Percentiles rank a stretch among this genome's conserved stretches.
Conservation (phyloP, 495 filamentous ascomycete species). For the Hyaloscypha bicolor region DNA sequence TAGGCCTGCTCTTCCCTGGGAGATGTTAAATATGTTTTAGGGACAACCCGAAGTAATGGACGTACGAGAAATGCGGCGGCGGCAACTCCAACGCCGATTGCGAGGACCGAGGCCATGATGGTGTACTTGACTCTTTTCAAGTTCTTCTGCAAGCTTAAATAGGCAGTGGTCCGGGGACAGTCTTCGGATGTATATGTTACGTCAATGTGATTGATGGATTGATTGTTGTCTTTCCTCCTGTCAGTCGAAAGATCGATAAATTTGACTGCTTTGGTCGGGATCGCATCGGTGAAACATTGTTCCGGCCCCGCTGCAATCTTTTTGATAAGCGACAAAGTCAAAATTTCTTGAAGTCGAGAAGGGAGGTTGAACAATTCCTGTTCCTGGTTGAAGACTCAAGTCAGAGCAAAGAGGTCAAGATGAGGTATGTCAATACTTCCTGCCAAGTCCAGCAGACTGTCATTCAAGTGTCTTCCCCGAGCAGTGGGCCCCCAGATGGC, state of each 20-base stretch:
- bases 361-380: background rate
- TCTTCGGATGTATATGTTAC: background rate
- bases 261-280: background rate
- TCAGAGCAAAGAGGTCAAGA: conserved; percentile 32
- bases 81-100: conserved; percentile 76
- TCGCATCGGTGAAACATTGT: background rate
- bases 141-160: background rate
- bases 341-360: background rate
- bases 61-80: conserved; percentile 77
- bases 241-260: background rate
- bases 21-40: conserved; percentile 13
- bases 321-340: conserved; percentile 4
- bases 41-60: background rate
- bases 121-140: background rate
- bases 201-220: background rate
- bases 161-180: background rate
- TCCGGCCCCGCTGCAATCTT: background rate
- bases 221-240: background rate
- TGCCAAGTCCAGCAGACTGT: background rate
- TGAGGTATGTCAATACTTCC: conserved; percentile 38
- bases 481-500: background rate
- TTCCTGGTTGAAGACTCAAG: conserved; percentile 25
- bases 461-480: too few relatives aligned
- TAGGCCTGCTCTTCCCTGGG: conserved; percentile 85
- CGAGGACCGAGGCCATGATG: conserved; percentile 72